Evolutionary conservation across 2,329 filamentous ascomycete species (phyloP).

Genomic region (Magnaporthiopsis poae): DNA sequence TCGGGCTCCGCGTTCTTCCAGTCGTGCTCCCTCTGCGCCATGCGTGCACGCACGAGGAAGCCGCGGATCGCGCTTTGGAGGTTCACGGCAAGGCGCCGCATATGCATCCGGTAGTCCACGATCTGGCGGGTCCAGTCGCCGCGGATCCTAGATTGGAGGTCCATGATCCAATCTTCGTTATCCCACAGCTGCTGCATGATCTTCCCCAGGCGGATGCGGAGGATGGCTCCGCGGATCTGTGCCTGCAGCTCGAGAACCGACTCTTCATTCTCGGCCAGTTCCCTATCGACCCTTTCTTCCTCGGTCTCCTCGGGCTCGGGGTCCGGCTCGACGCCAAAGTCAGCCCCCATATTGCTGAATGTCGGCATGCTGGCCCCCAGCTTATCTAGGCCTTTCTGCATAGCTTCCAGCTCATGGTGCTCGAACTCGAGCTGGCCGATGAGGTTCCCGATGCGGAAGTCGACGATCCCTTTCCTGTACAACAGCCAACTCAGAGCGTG

Average conservation of each 20-base stretch:
- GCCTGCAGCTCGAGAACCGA: conserved; percentile 72
- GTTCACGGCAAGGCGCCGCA: conserved; percentile 68
- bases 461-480: conserved; percentile 85
- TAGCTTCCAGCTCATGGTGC: conserved; percentile 91
- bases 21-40: conserved; percentile 52
- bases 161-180: conserved; percentile 63
- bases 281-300: conserved; percentile 75
- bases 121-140: conserved; percentile 83
- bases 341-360: conserved; percentile 93
- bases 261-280: conserved; percentile 66
- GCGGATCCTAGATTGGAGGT: conserved; percentile 77
- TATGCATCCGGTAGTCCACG: conserved; percentile 68
- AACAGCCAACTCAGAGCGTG: conserved; percentile 96
- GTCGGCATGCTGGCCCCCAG: conserved; percentile 92
- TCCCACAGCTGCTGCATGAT: conserved; percentile 89
- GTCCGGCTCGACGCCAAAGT: conserved; percentile 70
- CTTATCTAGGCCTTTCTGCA: conserved; percentile 93
- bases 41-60: conserved; percentile 56
- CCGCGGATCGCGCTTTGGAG: conserved; percentile 74
- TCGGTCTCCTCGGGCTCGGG: conserved; percentile 79
- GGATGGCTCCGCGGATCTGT: conserved; percentile 70
- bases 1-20: conserved; percentile 63
- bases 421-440: conserved; percentile 96
- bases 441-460: conserved; percentile 91
- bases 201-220: conserved; percentile 66